Evolutionary conservation across 2,329 filamentous ascomycete species (phyloP).

Genomic region (Colletotrichum horii): DNA sequence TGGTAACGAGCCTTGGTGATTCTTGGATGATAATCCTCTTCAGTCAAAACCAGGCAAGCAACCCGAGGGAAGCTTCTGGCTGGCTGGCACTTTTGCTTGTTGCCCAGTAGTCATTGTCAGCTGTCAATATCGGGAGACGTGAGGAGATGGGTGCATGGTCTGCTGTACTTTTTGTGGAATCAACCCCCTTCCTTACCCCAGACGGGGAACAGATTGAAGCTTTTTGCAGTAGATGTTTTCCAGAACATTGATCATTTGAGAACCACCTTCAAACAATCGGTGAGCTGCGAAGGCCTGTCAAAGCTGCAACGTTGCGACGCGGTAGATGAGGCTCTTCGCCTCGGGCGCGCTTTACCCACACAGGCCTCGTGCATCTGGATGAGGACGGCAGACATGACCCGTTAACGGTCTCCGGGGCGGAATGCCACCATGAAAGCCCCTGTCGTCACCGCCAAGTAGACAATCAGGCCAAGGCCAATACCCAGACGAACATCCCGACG

Average conservation of each 20-base stretch:
- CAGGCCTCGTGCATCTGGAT: background rate
- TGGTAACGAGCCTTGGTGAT: background rate
- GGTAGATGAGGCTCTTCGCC: background rate
- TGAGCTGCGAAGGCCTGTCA: background rate
- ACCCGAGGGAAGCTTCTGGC: background rate
- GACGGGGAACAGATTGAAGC: background rate
- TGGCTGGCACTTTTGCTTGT: background rate
- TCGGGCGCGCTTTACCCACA: background rate
- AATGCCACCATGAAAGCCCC: background rate
- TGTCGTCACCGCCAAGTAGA: slow-evolving; percentile 12
- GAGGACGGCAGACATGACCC: background rate
- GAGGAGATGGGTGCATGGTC: background rate
- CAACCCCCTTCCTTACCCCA: background rate
- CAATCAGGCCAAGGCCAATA: slow-evolving; percentile 16
- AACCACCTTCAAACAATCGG: background rate
- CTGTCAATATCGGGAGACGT: background rate
- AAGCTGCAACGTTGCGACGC: background rate
- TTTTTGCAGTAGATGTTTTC: background rate
- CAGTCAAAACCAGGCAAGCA: background rate
- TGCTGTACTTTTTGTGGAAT: background rate
- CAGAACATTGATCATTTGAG: background rate
- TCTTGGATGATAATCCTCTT: slow-evolving; percentile 10
- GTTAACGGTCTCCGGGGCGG: background rate
- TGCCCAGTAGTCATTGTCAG: background rate
- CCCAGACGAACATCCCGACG: slow-evolving; percentile 2